Percentiles rank a stretch among this genome's conserved stretches.
These are phyloP conservation scores for Lipomyces chichibuensis DNA, from an alignment of 805 yeast genomes.

Conservation along the genomic window DNA sequence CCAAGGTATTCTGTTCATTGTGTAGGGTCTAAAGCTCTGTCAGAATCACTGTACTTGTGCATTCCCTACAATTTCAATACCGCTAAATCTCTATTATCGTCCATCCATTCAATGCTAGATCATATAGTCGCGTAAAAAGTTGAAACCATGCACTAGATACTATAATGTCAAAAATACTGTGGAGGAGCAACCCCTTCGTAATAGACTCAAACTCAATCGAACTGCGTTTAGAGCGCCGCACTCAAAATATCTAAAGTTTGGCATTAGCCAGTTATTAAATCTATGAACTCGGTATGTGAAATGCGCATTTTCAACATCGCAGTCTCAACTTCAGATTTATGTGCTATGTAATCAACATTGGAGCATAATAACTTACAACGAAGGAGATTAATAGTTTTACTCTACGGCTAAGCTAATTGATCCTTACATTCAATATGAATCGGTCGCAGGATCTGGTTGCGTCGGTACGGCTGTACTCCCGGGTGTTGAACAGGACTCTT, in stretches of 20 bases:
- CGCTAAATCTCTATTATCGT: neutral
- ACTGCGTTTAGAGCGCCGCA: too few relatives aligned
- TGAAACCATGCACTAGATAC: too few relatives aligned
- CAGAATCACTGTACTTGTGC: neutral
- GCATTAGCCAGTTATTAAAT: too few relatives aligned
- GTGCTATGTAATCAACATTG: neutral
- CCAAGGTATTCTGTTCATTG: conserved; percentile 10
- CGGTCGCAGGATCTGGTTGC: neutral
- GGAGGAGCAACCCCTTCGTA: too few relatives aligned
- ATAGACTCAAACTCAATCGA: too few relatives aligned
- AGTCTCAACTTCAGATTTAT: too few relatives aligned
- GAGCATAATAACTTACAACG: neutral
- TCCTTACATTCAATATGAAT: neutral
- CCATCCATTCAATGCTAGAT: neutral
- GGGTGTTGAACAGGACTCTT: neutral
- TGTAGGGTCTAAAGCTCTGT: neutral
- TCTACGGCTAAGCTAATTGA: neutral
- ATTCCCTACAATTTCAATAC: neutral
- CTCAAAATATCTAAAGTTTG: too few relatives aligned
- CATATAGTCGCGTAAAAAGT: neutral
- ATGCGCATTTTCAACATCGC: too few relatives aligned
- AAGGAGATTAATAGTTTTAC: neutral
- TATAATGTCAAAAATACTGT: too few relatives aligned
- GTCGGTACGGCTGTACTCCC: neutral
- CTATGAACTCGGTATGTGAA: too few relatives aligned